Evolutionary conservation across 768 basidiomycete genomes (phyloP), one percentile per base, ranked within the genome.

Genomic region (Mycena crocata): DNA sequence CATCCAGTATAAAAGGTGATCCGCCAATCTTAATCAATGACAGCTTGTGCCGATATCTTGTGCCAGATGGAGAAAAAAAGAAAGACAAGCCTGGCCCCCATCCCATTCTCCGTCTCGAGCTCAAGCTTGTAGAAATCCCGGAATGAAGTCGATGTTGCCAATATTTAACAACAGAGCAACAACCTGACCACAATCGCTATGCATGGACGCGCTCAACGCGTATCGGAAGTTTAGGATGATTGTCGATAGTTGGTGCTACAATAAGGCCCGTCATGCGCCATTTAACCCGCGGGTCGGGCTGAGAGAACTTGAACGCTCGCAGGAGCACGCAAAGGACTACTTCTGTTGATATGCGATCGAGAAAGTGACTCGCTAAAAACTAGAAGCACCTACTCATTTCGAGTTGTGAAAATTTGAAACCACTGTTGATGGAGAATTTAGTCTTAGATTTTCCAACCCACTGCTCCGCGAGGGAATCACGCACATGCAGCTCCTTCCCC

Each of bases 331-430:
- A 60, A 0, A n/a, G 21, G 12, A 51, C 21, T 3, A 50, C 39
- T 39, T 50, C 37, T 59, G 57, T 15, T 14, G 10, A 24, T 5
- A 24, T n/a, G 35, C 10, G 5, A 19, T 6, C 14, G 28, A 24
- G 26, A 61, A n/a, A n/a, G n/a, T n/a, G n/a, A n/a, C n/a, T n/a
- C n/a, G n/a, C n/a, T n/a, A n/a, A n/a, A n/a, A n/a, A n/a, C n/a
- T n/a, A n/a, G n/a, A n/a, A n/a, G n/a, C n/a, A n/a, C 48, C 2
- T 26, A 42, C 37, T 61, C 49, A 51, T 61, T 40, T 61, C 59
- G 7, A 61, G 48, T 24, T 61, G 28, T 19, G 49, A 48, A n/a
- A 51, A 61, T 51, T 52, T 59, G 28, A 61, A 61, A 30, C 59
- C 59, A 8, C 59, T 61, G 39, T 13, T 31, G 23, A 35, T 32